Evolutionary conservation across 345 rosid genomes (phyloP), one percentile per base, ranked within the genome.

Genomic region (Citrus cavaleriei): DNA sequence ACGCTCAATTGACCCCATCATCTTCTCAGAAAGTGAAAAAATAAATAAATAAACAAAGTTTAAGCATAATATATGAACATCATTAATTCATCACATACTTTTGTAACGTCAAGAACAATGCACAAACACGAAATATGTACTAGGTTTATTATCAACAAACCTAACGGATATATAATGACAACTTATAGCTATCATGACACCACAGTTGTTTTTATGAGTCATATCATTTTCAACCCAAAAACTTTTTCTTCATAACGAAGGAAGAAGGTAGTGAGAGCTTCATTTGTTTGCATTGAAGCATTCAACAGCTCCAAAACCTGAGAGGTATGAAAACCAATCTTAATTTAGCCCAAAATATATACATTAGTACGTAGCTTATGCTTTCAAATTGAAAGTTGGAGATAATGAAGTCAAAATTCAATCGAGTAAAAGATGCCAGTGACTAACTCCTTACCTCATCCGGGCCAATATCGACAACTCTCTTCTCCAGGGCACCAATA

Each of bases 181-280:
- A 40, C 46, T 2, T 49, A 49, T 16, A 49, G 55, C 16, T 2
- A 12, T 14, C 21, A 1, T 14, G 21, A 3, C 16, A 49, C 55
- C 16, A 49, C 55, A 14, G 16, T 49, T 49, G 16, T 14, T 49
- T 38, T 49, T 14, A 28, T 0, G 55, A 1, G 55, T 8, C 13
- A 10, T 40, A 10, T 12, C 13, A 12, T 42, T 5, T 51, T 18
- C 57, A 14, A 4, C 21, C 57, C 21, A 12, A 4, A 4, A 14
- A 51, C 57, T 18, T 18, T 1, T 51, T 51, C 57, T 16, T 22
- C 7, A 0, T 16, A 14, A 79, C 40, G 66, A 46, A 46, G 51
- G 51, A 79, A 79, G 62, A 51, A 32, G 37, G 40, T 27, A n/a
- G n/a, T n/a, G n/a, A n/a, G n/a, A n/a, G n/a, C n/a, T n/a, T 59